phyloP scores from a whole-genome alignment of 164 flowering plant genomes.

The Liquidambar formosana region DNA sequence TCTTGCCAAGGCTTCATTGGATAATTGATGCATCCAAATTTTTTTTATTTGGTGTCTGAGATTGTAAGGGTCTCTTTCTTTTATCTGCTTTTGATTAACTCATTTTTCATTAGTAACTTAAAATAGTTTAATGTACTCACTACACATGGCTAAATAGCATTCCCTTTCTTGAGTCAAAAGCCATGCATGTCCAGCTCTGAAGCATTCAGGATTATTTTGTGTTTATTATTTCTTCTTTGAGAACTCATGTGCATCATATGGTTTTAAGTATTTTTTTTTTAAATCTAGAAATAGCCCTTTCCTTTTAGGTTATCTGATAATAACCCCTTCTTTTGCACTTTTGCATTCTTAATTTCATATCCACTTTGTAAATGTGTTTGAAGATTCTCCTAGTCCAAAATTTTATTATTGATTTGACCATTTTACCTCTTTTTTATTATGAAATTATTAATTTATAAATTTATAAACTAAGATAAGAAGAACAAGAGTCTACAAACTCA shows the following conservation, averaged over 20 bases:
- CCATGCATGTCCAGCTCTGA: neutral
- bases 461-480: too few relatives aligned
- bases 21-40: slow-evolving; percentile 27
- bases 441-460: too few relatives aligned
- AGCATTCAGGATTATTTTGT: neutral
- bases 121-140: neutral
- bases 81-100: neutral
- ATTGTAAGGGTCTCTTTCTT: slow-evolving; percentile 22
- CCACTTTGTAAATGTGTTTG: too few relatives aligned
- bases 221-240: neutral
- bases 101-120: neutral
- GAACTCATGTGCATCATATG: neutral
- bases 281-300: neutral
- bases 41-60: neutral
- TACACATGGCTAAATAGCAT: neutral
- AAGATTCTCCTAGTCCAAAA: too few relatives aligned
- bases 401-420: too few relatives aligned
- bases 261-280: neutral
- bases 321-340: neutral
- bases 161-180: neutral
- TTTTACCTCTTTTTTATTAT: too few relatives aligned
- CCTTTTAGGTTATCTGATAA: neutral
- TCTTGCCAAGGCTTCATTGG: neutral
- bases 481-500: too few relatives aligned
- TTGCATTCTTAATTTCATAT: too few relatives aligned